Percentiles rank a stretch among this genome's conserved stretches.
These are phyloP conservation scores for Panicum hallii DNA, from an alignment of 202 grass and related monocot species.

Conservation along the genomic window DNA sequence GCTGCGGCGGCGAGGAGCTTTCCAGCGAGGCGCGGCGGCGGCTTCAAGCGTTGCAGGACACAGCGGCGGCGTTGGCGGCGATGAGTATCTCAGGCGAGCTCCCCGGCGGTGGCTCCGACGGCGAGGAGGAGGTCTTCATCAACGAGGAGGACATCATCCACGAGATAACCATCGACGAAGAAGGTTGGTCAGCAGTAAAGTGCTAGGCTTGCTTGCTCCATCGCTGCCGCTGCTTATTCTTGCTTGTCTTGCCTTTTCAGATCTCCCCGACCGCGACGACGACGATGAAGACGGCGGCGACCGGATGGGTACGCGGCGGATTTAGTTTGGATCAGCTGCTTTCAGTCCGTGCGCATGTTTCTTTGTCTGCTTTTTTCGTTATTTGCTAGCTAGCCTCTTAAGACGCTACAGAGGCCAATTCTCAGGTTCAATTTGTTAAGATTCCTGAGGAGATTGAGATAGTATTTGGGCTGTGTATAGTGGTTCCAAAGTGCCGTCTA, in stretches of 20 bases:
- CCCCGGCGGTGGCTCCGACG: slow-evolving; percentile 42
- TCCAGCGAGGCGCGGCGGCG: no score
- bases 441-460: background rate
- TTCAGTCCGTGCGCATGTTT: background rate
- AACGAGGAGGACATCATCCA: slow-evolving; percentile 62
- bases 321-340: background rate
- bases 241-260: slow-evolving; percentile 27
- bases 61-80: background rate
- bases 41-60: no score
- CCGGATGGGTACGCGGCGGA: slow-evolving; percentile 41
- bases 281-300: slow-evolving; percentile 16
- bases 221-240: background rate
- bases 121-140: slow-evolving; percentile 57
- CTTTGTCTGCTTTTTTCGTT: background rate
- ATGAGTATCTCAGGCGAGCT: slow-evolving; percentile 44
- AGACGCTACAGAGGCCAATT: background rate
- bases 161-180: slow-evolving; percentile 76
- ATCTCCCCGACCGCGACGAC: slow-evolving; percentile 70
- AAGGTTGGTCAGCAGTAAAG: slow-evolving; percentile 50
- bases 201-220: background rate
- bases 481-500: background rate
- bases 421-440: background rate
- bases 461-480: background rate
- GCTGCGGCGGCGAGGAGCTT: background rate
- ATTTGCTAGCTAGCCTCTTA: background rate